Evolutionary conservation across 2,329 filamentous ascomycete genomes (phyloP), one percentile per base, ranked within the genome.

Genomic region (Tolypocladium ovalisporum): DNA sequence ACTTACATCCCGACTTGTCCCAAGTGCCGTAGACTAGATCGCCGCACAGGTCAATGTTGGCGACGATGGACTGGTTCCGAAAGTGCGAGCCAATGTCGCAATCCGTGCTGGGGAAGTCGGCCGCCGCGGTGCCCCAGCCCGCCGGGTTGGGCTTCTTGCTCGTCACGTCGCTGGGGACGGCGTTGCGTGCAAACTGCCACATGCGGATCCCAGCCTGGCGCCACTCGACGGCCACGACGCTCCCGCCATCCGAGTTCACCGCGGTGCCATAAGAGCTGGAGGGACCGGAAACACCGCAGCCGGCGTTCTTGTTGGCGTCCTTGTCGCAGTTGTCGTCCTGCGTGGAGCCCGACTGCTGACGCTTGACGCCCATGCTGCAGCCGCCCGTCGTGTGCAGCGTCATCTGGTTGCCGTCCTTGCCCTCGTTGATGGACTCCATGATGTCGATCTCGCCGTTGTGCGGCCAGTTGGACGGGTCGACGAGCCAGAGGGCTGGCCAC

Each of bases 401-500:
- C 70, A 86, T 77, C 61, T 78, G 74, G 65, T 84, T 85, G 36
- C 83, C 83, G 19, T 75, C 69, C 2, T 69, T 71, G 42, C 72
- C 82, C 54, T 75, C 68, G 68, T 86, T 85, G 56, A 77, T 76
- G 10, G 81, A 74, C 67, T 86, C 83, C 68, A 86, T 76, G 29
- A 86, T 65, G 66, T 86, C 83, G 59, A 86, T 85, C 68, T 88
- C 85, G 58, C 85, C 85, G 61, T 86, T 76, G 6, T 67, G 63
- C 4, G 86, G 85, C 85, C 85, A 86, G 70, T 84, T 78, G 62
- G 67, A 70, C 1, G 76, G 72, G 66, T 88, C 85, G 0, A 77
- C 75, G 8, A 88, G 74, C 86, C 86, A 88, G 13, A 89, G 75
- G 0, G 86, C 79, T 2, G 83, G 82, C 85, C 82, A 88, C 27